Evolutionary conservation across 2,329 filamentous ascomycete species (phyloP).

Genomic region (Fusarium setosum): DNA sequence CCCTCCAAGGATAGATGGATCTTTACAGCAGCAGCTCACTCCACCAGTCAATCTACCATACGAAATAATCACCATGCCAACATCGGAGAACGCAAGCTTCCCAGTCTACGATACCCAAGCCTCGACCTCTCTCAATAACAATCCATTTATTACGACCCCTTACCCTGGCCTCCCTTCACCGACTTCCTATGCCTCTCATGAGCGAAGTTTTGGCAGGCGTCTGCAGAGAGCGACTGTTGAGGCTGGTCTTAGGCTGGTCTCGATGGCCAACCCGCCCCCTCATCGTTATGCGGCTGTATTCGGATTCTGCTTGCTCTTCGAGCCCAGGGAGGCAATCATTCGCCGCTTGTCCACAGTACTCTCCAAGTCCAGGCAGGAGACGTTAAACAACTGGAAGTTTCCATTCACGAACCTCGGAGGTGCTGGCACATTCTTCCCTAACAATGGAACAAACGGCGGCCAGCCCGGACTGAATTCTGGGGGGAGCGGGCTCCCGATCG

Average conservation of each 20-base stretch:
- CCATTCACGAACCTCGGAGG: constrained; percentile 76
- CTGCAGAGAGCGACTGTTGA: constrained; percentile 76
- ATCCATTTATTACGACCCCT: constrained; percentile 34
- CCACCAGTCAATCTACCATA: constrained; percentile 47
- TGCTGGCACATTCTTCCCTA: constrained; percentile 72
- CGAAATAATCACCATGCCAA: constrained; percentile 63
- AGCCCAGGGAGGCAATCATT: constrained; percentile 61
- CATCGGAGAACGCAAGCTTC: constrained; percentile 65
- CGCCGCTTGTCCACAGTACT: constrained; percentile 52
- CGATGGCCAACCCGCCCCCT: constrained; percentile 59
- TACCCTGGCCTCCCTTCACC: constrained; percentile 56
- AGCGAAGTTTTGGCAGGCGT: constrained; percentile 76
- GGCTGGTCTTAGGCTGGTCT: constrained; percentile 68
- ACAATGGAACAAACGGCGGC: constrained; percentile 7
- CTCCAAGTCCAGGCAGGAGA: constrained; percentile 47
- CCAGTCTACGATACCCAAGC: constrained; percentile 48
- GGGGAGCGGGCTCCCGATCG: constrained; percentile 38
- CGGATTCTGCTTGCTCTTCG: constrained; percentile 75
- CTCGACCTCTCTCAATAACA: constrained; percentile 29
- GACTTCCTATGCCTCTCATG: constrained; percentile 69
- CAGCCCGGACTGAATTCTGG: neutral
- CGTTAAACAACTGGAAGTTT: constrained; percentile 67
- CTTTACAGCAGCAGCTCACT: constrained; percentile 28
- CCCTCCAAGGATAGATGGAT: constrained; percentile 17
- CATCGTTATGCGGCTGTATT: constrained; percentile 68